Conservation (phyloP, 345 rosid species). For the Lepidium sativum region DNA sequence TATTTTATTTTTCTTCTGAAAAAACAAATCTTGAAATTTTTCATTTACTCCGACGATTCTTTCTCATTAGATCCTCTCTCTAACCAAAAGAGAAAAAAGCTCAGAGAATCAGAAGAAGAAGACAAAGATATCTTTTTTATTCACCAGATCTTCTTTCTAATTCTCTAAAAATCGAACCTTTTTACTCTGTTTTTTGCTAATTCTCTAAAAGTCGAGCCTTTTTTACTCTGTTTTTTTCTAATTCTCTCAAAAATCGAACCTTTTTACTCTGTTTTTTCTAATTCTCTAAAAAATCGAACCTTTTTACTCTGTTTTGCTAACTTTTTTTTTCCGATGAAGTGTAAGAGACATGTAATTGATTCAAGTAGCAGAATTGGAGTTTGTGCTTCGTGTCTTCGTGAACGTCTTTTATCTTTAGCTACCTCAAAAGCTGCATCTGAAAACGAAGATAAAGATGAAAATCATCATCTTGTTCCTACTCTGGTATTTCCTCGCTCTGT, state of each 20-base stretch:
- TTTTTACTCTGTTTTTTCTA: not conserved
- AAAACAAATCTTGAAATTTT: conserved; percentile 10
- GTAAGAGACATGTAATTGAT: conserved; percentile 64
- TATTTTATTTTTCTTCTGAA: not conserved
- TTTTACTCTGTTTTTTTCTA: not conserved
- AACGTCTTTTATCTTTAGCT: conserved; percentile 47
- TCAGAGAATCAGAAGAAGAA: conserved; percentile 15
- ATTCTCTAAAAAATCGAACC: too few species aligned
- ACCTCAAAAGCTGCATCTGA: conserved; percentile 41
- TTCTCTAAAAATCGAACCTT: not conserved
- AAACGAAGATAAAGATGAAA: conserved; percentile 17
- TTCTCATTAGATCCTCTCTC: conserved; percentile 9
- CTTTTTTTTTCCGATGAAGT: conserved; percentile 47
- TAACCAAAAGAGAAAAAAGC: conserved; percentile 9
- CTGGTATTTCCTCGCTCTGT: conserved; percentile 74
- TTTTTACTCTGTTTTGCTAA: not conserved
- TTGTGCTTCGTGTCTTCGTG: conserved; percentile 89
- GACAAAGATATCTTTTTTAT: not conserved
- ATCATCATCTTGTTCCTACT: conserved; percentile 17
- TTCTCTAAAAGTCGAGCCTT: too few species aligned
- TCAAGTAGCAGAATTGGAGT: conserved; percentile 65
- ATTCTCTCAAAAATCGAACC: not conserved
- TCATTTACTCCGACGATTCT: conserved; percentile 17
- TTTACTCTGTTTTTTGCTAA: not conserved
- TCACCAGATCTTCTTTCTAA: not conserved